Percentiles rank a stretch among this genome's conserved stretches.
Evolutionary conservation across 2,329 filamentous ascomycete species (phyloP).

Genomic region (Claviceps paspali): DNA sequence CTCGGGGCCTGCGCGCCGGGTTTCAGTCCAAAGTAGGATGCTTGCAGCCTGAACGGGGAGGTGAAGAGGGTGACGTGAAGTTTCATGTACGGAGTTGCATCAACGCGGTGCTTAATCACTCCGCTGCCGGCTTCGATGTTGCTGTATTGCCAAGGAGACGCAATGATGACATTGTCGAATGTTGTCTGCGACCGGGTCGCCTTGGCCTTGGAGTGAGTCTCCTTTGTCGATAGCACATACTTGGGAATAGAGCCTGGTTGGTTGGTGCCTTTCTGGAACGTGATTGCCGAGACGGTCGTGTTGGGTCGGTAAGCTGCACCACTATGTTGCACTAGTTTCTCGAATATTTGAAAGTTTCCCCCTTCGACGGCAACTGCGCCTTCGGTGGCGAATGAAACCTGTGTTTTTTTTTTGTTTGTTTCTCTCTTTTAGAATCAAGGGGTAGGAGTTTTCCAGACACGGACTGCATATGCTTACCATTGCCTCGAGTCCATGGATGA

Average conservation of each 20-base stretch:
- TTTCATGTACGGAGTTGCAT: slow-evolving; percentile 69
- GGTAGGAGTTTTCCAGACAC: no score
- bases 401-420: no score
- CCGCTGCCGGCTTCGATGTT: slow-evolving; percentile 46
- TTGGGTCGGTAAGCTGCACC: slow-evolving; percentile 47
- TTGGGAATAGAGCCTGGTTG: slow-evolving; percentile 23
- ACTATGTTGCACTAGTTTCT: slow-evolving; percentile 57
- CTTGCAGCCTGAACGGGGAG: slow-evolving; percentile 56
- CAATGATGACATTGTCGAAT: slow-evolving; percentile 73
- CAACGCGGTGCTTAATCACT: slow-evolving; percentile 55
- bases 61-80: slow-evolving; percentile 85
- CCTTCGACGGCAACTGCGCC: slow-evolving; percentile 66
- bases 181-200: slow-evolving; percentile 29
- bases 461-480: slow-evolving; percentile 40
- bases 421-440: no score
- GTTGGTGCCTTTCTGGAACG: slow-evolving; percentile 28
- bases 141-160: slow-evolving; percentile 70
- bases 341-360: slow-evolving; percentile 92
- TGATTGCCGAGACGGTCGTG: slow-evolving; percentile 49
- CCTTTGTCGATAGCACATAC: slow-evolving; percentile 30
- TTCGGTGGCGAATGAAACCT: slow-evolving; percentile 75
- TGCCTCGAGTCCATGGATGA: slow-evolving; percentile 77
- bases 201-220: slow-evolving; percentile 9
- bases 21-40: slow-evolving; percentile 55
- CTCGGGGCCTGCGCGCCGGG: slow-evolving; percentile 46